Conservation (phyloP, 75 land plant species). For the Sequoia sempervirens region DNA sequence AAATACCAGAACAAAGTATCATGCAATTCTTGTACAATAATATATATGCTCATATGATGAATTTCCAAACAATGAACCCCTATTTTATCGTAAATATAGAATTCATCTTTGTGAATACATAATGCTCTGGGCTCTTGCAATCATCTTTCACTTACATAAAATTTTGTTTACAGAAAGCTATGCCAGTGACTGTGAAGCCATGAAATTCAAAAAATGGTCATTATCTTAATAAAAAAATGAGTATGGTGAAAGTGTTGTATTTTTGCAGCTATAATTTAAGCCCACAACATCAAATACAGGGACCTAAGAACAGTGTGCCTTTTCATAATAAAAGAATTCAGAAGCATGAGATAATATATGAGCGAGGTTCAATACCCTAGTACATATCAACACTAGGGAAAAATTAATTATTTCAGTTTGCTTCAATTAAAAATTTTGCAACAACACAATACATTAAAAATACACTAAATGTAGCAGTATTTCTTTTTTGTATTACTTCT, state of each 20-base stretch:
- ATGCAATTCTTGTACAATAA: too few species aligned
- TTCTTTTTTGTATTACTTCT: background rate
- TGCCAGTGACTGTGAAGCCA: background rate
- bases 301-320: background rate
- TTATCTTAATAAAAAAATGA: background rate
- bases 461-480: background rate
- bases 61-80: too few species aligned
- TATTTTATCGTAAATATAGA: too few species aligned
- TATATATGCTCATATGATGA: too few species aligned
- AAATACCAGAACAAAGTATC: too few species aligned
- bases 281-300: background rate
- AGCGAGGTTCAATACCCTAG: background rate
- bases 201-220: background rate
- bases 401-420: background rate
- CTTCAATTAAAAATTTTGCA: background rate
- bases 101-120: too few species aligned
- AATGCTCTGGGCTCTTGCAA: too few species aligned
- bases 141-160: too few species aligned
- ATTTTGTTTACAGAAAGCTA: too few species aligned
- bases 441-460: background rate
- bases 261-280: background rate
- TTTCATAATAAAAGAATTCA: background rate
- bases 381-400: background rate
- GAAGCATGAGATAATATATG: background rate
- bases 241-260: background rate